A percentile compares a stretch with the other conserved stretches of the same genome.
Evolutionary conservation across 192 early-diverging fungal species (phyloP).

Genomic region (Coemansia sp.): DNA sequence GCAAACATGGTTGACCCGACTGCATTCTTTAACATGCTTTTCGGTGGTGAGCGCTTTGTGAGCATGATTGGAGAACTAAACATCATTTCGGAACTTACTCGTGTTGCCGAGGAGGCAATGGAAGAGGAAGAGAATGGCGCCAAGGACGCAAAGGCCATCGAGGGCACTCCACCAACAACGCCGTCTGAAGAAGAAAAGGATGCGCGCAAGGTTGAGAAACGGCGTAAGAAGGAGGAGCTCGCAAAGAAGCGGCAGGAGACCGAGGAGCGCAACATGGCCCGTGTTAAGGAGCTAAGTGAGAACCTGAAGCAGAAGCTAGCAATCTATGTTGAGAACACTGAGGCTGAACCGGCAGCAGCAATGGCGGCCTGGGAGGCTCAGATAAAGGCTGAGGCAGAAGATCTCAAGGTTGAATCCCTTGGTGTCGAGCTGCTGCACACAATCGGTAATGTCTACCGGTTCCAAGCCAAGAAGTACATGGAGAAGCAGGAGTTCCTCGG

Average conservation of each 20-base stretch:
- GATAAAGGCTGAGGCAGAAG: conserved; percentile 77
- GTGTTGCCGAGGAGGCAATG: conserved; percentile 66
- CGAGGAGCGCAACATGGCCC: conserved; percentile 55
- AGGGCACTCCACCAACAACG: conserved; percentile 7
- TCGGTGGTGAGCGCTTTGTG: conserved; percentile 97
- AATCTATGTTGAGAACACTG: conserved; percentile 66
- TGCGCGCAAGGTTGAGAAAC: conserved; percentile 56
- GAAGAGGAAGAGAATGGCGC: conserved; percentile 49
- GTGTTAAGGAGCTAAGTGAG: conserved; percentile 69
- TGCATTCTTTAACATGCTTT: conserved; percentile 93
- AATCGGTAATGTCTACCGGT: conserved; percentile 86
- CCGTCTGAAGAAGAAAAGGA: conserved; percentile 39
- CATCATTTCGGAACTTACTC: conserved; percentile 89
- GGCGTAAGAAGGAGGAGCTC: conserved; percentile 58
- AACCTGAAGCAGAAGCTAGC: conserved; percentile 76
- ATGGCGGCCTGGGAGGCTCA: conserved; percentile 66
- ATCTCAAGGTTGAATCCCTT: conserved; percentile 84
- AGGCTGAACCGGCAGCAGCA: conserved; percentile 55
- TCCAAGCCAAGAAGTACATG: conserved; percentile 85
- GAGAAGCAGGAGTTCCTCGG: conserved; percentile 69
- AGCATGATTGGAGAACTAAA: conserved; percentile 98
- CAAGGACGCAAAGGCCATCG: conserved; percentile 30
- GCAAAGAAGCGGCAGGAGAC: conserved; percentile 63
- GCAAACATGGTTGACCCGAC: conserved; percentile 93
- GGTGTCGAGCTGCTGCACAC: conserved; percentile 92